Evolutionary conservation across 805 yeast species (phyloP).

Genomic region (Pichia nakasei): DNA sequence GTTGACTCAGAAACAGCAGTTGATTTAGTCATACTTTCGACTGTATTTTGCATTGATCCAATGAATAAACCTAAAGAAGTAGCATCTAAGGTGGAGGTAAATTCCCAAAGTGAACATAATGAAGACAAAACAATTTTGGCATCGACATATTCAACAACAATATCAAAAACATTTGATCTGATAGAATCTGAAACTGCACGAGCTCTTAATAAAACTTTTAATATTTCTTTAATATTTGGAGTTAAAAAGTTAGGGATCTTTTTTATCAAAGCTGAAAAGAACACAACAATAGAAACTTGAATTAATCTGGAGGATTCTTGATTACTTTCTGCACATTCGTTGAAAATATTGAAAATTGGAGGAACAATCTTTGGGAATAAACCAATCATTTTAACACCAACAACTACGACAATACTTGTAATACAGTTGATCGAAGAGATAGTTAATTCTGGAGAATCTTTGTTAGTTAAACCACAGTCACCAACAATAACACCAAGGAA

Average conservation of each 20-base stretch:
- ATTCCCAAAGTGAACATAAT: conserved; percentile 55
- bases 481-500: conserved; percentile 43
- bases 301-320: conserved; percentile 32
- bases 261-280: conserved; percentile 67
- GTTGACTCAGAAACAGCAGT: conserved; percentile 65
- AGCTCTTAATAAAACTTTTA: conserved; percentile 49
- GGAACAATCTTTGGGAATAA: conserved; percentile 79
- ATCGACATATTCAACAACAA: conserved; percentile 61
- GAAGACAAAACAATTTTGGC: conserved; percentile 52
- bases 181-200: conserved; percentile 49
- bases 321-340: conserved; percentile 25
- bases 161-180: conserved; percentile 52
- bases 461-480: conserved; percentile 43
- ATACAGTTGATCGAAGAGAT: conserved; percentile 69
- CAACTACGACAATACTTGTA: conserved; percentile 55
- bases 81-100: conserved; percentile 29
- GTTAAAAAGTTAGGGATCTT: conserved; percentile 80
- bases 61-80: conserved; percentile 61
- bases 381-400: conserved; percentile 84
- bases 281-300: conserved; percentile 62
- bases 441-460: conserved; percentile 44
- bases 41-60: conserved; percentile 53
- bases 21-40: conserved; percentile 65
- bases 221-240: conserved; percentile 55
- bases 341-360: conserved; percentile 57